phyloP scores from a whole-genome alignment of 116 monocot genomes.

The Cymodocea nodosa region DNA sequence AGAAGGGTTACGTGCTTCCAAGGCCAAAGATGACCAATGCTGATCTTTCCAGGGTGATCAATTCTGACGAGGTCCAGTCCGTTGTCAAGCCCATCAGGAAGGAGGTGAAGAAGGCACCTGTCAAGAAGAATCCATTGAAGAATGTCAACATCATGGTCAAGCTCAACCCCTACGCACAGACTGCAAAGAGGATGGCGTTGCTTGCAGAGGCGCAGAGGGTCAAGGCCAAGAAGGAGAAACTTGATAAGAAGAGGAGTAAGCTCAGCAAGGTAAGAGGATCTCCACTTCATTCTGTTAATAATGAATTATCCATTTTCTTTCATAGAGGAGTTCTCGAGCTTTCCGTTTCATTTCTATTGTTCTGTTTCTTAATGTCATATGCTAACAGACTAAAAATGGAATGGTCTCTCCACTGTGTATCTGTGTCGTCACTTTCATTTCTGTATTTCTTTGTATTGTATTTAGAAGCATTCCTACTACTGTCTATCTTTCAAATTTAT shows the following conservation, averaged over 20 bases:
- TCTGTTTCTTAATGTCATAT: neutral
- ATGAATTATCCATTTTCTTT: neutral
- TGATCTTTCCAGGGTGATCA: constrained; percentile 65
- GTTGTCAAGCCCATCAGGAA: constrained; percentile 62
- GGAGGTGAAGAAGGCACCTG: constrained; percentile 34
- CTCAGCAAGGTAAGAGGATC: constrained; percentile 33
- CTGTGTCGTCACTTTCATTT: too few relatives aligned
- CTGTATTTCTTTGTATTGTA: too few relatives aligned
- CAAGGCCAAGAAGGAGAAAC: constrained; percentile 75
- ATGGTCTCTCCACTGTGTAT: too few relatives aligned
- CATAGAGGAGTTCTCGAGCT: neutral
- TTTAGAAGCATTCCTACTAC: too few relatives aligned
- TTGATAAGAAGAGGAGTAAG: constrained; percentile 51
- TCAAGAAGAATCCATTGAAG: constrained; percentile 86
- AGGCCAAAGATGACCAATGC: constrained; percentile 76
- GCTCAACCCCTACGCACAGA: constrained; percentile 74
- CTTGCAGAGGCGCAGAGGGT: constrained; percentile 65
- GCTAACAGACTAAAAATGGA: too few relatives aligned
- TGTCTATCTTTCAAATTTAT: too few relatives aligned
- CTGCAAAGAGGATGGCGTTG: constrained; percentile 67
- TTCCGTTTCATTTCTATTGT: neutral
- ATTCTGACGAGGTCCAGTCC: constrained; percentile 80
- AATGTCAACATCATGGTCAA: constrained; percentile 49
- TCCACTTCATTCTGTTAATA: neutral
- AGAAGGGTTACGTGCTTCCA: constrained; percentile 72